phyloP scores from a whole-genome alignment of 1,284 basidiomycete genomes.

The Trametes polyzona region DNA sequence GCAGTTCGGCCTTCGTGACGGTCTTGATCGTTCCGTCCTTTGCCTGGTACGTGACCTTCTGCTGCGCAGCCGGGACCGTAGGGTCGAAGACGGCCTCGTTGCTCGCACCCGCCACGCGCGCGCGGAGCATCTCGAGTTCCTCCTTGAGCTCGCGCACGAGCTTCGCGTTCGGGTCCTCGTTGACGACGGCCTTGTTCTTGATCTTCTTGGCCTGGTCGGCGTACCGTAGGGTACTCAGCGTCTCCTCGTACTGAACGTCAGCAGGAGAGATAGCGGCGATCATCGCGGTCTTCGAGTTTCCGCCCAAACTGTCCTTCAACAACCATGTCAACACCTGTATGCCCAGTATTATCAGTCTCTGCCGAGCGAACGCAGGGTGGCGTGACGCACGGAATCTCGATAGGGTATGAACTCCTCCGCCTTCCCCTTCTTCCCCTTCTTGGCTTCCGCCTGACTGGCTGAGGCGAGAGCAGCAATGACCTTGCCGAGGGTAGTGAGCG shows the following conservation, averaged over 20 bases:
- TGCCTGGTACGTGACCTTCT: conserved; percentile 93
- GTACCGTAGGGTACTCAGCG: conserved; percentile 92
- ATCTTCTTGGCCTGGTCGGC: conserved; percentile 99
- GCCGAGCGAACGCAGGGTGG: not conserved
- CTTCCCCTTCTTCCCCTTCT: conserved; percentile 85
- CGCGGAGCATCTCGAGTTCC: conserved; percentile 89
- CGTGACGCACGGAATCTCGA: conserved; percentile 80
- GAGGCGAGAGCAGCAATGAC: conserved; percentile 93
- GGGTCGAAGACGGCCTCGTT: conserved; percentile 87
- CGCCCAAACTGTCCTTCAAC: conserved; percentile 95
- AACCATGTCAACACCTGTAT: conserved; percentile 92
- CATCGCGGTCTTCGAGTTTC: conserved; percentile 96
- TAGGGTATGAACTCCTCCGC: conserved; percentile 91
- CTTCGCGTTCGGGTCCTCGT: conserved; percentile 99
- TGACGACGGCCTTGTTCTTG: conserved; percentile 99
- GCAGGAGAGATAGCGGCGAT: conserved; percentile 98
- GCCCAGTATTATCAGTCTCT: not conserved
- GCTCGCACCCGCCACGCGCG: conserved; percentile 66
- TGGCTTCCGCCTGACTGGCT: conserved; percentile 68
- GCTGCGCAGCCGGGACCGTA: conserved; percentile 89
- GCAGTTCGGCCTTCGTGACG: conserved; percentile 95
- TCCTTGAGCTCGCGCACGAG: conserved; percentile 98
- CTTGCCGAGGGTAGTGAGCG: conserved; percentile 94
- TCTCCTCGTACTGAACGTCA: conserved; percentile 91
- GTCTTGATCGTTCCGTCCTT: conserved; percentile 94